A percentile compares a stretch with the other conserved stretches of the same genome.
Evolutionary conservation across 345 rosid species (phyloP).

Genomic region (Rubroshorea leprosula): DNA sequence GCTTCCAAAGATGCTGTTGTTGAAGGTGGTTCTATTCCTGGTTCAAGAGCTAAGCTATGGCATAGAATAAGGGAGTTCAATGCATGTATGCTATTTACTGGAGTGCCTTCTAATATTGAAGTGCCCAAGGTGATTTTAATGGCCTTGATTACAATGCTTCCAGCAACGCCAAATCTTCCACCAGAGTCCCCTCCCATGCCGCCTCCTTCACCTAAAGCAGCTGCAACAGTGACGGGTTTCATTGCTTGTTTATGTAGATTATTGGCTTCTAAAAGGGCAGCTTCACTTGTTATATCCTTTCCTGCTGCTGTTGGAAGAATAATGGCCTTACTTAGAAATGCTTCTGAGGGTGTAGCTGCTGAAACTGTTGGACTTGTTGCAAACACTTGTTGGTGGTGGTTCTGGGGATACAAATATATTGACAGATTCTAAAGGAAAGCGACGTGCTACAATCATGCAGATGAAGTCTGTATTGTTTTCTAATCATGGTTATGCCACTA

Average conservation of each 20-base stretch:
- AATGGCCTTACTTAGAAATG: slow-evolving; percentile 97
- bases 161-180: slow-evolving; percentile 84
- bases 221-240: slow-evolving; percentile 96
- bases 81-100: slow-evolving; percentile 82
- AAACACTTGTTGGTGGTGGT: slow-evolving; percentile 81
- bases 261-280: slow-evolving; percentile 83
- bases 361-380: slow-evolving; percentile 89
- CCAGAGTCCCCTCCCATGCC: slow-evolving; percentile 96
- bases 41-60: slow-evolving; percentile 94
- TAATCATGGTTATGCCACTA: slow-evolving; percentile 60
- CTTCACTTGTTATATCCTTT: slow-evolving; percentile 95
- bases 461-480: slow-evolving; percentile 88
- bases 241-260: slow-evolving; percentile 92
- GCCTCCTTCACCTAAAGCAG: slow-evolving; percentile 97
- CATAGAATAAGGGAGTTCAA: slow-evolving; percentile 98
- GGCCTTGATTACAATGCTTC: slow-evolving; percentile 99
- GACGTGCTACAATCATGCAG: slow-evolving; percentile 93
- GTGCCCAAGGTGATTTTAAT: slow-evolving; percentile 95
- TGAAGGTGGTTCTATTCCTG: slow-evolving; percentile 95
- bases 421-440: slow-evolving; percentile 80
- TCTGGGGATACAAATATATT: slow-evolving; percentile 52
- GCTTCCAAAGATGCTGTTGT: slow-evolving; percentile 99
- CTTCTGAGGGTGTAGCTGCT: slow-evolving; percentile 95
- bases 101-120: slow-evolving; percentile 77
- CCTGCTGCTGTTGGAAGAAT: slow-evolving; percentile 99